Evolutionary conservation across 345 rosid genomes (phyloP).

Genomic region (Camelina sativa): DNA sequence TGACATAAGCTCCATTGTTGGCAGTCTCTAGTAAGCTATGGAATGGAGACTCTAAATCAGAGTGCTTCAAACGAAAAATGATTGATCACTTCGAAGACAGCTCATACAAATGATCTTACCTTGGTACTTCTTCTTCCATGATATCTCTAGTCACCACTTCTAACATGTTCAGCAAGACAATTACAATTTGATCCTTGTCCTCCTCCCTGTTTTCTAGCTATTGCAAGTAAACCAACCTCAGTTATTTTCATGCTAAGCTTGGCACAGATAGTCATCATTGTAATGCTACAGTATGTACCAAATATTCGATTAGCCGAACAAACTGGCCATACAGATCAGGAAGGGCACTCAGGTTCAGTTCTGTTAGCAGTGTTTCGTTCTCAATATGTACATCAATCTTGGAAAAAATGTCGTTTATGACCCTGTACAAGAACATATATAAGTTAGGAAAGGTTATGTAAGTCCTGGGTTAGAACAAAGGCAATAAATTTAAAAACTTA

Average conservation of each 20-base stretch:
- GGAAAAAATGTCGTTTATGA: conserved; percentile 57
- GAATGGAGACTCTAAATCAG: conserved; percentile 22
- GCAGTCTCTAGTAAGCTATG: conserved; percentile 55
- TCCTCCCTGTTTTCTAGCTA: conserved; percentile 52
- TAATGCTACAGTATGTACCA: conserved; percentile 54
- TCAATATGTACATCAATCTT: conserved; percentile 56
- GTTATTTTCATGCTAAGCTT: conserved; percentile 29
- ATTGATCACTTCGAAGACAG: conserved; percentile 1
- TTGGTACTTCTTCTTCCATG: conserved; percentile 57
- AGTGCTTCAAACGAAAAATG: conserved; percentile 19
- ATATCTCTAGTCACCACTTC: conserved; percentile 66
- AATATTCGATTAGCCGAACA: conserved; percentile 68
- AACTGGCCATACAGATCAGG: conserved; percentile 74
- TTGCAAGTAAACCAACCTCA: conserved; percentile 20
- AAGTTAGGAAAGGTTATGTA: conserved; percentile 18
- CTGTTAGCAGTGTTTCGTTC: conserved; percentile 48
- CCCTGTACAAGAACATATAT: conserved; percentile 50
- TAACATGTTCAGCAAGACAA: conserved; percentile 59
- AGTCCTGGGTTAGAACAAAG: background rate
- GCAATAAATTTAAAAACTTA: conserved; percentile 36
- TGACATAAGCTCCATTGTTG: conserved; percentile 54
- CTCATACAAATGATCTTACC: conserved; percentile 45
- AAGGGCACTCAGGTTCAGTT: conserved; percentile 72
- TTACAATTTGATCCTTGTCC: conserved; percentile 57
- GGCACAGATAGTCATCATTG: conserved; percentile 20